These are phyloP conservation scores for Pseudohyphozyma bogoriensis DNA, from an alignment of 768 basidiomycete species.

Conservation along the genomic window DNA sequence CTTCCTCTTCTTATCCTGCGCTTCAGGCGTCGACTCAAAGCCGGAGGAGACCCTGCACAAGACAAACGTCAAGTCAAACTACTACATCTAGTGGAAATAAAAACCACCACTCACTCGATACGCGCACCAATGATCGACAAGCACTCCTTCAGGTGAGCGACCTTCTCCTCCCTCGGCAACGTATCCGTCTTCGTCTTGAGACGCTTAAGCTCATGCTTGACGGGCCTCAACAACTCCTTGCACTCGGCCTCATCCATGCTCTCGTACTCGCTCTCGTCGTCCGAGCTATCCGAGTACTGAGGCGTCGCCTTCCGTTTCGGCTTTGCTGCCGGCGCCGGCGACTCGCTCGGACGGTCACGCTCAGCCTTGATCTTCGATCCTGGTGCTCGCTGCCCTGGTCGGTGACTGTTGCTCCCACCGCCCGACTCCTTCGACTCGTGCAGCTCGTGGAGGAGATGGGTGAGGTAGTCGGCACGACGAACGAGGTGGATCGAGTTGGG, in stretches of 20 bases:
- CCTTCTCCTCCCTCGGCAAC: constrained; percentile 90
- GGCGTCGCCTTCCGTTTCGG: constrained; percentile 91
- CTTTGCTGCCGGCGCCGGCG: constrained; percentile 42
- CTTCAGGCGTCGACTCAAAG: neutral
- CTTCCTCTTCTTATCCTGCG: constrained; percentile 24
- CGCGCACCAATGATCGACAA: constrained; percentile 84
- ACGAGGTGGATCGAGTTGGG: constrained; percentile 98
- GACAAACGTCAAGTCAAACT: neutral
- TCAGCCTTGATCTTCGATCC: neutral
- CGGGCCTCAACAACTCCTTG: constrained; percentile 89
- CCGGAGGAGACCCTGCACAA: constrained; percentile 2
- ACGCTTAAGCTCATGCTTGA: constrained; percentile 95
- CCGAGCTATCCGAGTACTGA: constrained; percentile 87
- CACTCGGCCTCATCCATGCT: constrained; percentile 38
- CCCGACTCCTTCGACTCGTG: constrained; percentile 42
- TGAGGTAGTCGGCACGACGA: constrained; percentile 86
- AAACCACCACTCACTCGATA: constrained; percentile 58
- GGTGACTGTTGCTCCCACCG: no score
- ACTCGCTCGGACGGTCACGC: neutral
- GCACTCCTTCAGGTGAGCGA: constrained; percentile 89
- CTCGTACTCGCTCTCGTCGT: constrained; percentile 63
- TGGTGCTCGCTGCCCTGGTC: neutral
- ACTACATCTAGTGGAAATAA: neutral
- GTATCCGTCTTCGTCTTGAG: constrained; percentile 86
- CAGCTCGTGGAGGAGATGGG: constrained; percentile 71